These are phyloP conservation scores for Oemleria cerasiformis DNA, from an alignment of 306 rosid genomes.

Conservation along the genomic window DNA sequence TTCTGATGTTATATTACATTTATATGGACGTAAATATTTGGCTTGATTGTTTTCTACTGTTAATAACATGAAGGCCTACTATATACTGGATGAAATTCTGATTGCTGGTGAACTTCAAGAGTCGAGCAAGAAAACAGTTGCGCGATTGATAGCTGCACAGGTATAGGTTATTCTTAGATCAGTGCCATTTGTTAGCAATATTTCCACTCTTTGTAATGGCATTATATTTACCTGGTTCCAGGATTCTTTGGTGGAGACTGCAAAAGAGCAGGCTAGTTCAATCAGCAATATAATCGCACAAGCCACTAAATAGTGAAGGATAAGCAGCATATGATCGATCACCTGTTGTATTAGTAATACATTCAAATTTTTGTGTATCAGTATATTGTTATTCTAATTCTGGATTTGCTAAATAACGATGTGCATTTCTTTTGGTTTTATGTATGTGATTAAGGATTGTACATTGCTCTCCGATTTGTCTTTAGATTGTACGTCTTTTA, in stretches of 20 bases:
- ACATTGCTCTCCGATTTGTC: neutral
- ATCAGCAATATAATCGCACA: slow-evolving; percentile 80
- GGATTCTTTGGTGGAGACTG: slow-evolving; percentile 96
- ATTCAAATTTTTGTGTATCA: neutral
- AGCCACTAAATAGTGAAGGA: slow-evolving; percentile 52
- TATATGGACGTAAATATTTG: neutral
- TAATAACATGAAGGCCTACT: slow-evolving; percentile 66
- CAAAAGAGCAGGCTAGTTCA: slow-evolving; percentile 87
- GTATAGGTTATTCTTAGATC: slow-evolving; percentile 34
- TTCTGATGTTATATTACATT: neutral
- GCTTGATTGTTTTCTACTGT: slow-evolving; percentile 9
- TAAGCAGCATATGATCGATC: neutral
- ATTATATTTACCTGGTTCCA: slow-evolving; percentile 23
- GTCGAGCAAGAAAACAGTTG: slow-evolving; percentile 89
- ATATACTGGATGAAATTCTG: slow-evolving; percentile 81
- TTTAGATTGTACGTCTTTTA: neutral
- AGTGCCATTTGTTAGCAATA: neutral
- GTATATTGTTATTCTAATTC: neutral
- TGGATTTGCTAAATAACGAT: slow-evolving; percentile 3
- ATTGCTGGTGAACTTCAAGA: slow-evolving; percentile 98
- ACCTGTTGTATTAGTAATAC: neutral
- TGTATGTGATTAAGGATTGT: neutral
- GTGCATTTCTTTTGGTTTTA: neutral
- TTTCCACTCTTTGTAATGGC: neutral
- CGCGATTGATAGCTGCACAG: slow-evolving; percentile 95